Evolutionary conservation across 805 yeast species (phyloP), one percentile per base, ranked within the genome.

Genomic region (Metschnikowia lunata): DNA sequence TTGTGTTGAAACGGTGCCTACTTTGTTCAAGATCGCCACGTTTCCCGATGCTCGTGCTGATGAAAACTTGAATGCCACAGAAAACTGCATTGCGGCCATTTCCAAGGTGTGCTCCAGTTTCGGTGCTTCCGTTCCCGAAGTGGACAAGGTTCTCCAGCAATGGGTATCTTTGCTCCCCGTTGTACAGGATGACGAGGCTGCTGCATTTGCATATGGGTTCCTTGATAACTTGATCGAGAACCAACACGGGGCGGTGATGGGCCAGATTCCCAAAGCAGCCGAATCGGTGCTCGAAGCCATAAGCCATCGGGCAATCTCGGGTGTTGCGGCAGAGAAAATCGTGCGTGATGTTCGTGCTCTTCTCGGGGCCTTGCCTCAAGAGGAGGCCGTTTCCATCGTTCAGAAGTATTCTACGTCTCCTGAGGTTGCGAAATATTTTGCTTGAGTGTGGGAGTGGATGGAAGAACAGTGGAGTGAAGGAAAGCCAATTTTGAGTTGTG

Each of bases 81-180:
- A 93, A 63, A 85, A 85, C 58, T 83, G 88, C 10, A 73, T 83
- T 46, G 78, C 87, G 4, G 80, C 97, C 1, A 83, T 93, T 51
- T 91, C 97, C 30, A 88, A 88, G 62, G 79, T 91, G 8, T 73
- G 90, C 48, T 85, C 82, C 49, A 66, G 79, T 12, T 82, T 74
- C 55, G 82, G 83, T n/a, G 56, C 74, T 6, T 49, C 68, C 4
- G 71, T 87, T 39, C 82, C 89, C 28, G 78, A 82, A 58, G 66
- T 80, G 45, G 79, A 84, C 50, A 71, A 76, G 26, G 77, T 86
- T 26, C 69, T 87, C 39, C 76, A 73, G 28, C 83, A 77, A 48
- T 93, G 98, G 98, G 69, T 93, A 42, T 75, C 76, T 49, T 75
- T 88, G 9, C 76, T 93, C 52, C 99, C 98, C 18, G 77, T 91